phyloP scores from a whole-genome alignment of 139 green algal genomes.

The Chlorella sp. region DNA sequence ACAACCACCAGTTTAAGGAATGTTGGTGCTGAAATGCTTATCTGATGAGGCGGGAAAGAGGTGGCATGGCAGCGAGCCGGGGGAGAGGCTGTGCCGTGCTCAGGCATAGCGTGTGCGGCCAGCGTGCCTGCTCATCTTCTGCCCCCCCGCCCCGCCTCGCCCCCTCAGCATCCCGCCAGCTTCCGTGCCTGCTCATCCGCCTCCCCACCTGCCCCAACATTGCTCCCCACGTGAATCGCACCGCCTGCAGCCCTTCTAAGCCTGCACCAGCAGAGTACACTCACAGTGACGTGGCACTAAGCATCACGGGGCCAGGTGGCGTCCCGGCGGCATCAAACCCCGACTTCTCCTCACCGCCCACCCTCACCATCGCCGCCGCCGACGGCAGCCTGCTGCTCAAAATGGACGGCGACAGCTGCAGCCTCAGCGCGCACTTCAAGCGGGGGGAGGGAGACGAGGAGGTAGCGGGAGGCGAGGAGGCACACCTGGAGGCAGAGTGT shows the following conservation, averaged over 20 bases:
- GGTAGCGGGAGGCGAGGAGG: background rate
- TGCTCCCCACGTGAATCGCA: background rate
- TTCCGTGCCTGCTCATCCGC: background rate
- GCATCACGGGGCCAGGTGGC: background rate
- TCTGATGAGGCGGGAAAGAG: no score
- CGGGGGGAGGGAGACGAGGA: background rate
- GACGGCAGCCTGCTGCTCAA: constrained; percentile 25
- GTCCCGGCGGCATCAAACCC: background rate
- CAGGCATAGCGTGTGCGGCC: background rate
- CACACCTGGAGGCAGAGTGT: background rate
- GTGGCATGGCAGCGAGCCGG: no score
- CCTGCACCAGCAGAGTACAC: background rate
- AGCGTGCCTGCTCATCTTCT: background rate
- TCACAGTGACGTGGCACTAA: background rate
- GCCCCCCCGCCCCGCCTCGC: background rate
- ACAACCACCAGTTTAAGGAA: no score
- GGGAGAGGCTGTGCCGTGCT: background rate
- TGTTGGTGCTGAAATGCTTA: no score
- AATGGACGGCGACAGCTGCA: background rate
- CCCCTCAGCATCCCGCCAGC: background rate
- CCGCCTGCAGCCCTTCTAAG: background rate
- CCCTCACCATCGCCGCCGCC: background rate
- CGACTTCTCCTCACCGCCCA: background rate
- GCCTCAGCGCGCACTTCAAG: background rate
- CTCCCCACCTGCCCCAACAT: background rate